phyloP scores from a whole-genome alignment of 2,329 filamentous ascomycete species.

The Paecilomyces formosus region DNA sequence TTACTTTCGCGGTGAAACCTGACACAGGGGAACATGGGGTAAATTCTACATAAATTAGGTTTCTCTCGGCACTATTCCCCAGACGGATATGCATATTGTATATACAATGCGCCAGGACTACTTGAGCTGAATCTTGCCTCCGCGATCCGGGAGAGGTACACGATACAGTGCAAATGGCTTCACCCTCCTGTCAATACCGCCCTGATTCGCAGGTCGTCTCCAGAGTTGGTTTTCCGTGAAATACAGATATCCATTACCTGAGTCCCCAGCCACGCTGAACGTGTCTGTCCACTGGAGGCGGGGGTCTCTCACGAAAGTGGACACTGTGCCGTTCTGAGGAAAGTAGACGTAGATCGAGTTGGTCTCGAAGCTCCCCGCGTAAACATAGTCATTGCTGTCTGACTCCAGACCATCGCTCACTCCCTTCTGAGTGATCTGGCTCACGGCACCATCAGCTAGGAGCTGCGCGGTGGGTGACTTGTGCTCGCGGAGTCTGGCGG shows the following conservation, averaged over 20 bases:
- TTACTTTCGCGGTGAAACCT: too few species aligned
- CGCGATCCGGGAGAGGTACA: background rate
- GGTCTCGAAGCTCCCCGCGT: constrained; percentile 44
- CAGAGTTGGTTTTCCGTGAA: constrained; percentile 42
- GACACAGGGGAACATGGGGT: too few species aligned
- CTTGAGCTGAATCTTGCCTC: background rate
- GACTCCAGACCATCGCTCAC: constrained; percentile 47
- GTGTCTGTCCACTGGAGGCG: constrained; percentile 47
- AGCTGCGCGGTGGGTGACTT: constrained; percentile 32
- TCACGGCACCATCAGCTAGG: constrained; percentile 35
- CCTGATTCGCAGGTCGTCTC: background rate
- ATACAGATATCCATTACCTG: constrained; percentile 43
- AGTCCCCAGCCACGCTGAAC: constrained; percentile 24
- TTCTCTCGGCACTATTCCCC: too few species aligned
- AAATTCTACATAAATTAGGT: too few species aligned
- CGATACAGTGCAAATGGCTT: background rate
- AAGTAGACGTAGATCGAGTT: constrained; percentile 43
- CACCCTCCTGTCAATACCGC: background rate
- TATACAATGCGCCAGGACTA: background rate
- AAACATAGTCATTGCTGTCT: constrained; percentile 43
- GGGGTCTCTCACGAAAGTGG: constrained; percentile 39
- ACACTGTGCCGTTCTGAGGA: constrained; percentile 36
- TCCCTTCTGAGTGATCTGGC: constrained; percentile 41
- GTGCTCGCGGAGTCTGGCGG: constrained; percentile 34
- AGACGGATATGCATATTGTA: too few species aligned